Conservation (phyloP, 2,329 filamentous ascomycete species). For the Sphaerulina musiva region DNA sequence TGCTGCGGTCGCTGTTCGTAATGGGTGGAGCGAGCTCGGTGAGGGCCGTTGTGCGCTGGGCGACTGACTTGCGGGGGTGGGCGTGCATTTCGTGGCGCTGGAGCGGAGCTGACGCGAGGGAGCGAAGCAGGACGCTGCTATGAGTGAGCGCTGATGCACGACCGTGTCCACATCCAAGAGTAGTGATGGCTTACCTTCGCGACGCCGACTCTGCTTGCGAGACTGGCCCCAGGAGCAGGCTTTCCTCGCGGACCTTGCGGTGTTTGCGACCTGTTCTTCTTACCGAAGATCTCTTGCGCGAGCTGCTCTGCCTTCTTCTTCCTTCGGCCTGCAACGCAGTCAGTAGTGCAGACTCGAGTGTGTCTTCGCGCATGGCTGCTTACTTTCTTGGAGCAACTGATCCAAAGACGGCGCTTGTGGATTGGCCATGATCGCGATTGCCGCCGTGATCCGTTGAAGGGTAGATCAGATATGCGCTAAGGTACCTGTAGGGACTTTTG, state of each 20-base stretch:
- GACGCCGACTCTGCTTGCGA: constrained; percentile 66
- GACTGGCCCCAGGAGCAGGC: constrained; percentile 46
- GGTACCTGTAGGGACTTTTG: not conserved
- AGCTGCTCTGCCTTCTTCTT: constrained; percentile 38
- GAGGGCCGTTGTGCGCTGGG: constrained; percentile 21
- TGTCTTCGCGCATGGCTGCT: not conserved
- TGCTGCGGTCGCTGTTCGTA: constrained; percentile 19
- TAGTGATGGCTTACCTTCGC: constrained; percentile 52
- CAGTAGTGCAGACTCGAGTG: not conserved
- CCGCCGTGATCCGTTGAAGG: not conserved
- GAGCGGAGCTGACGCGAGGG: constrained; percentile 22
- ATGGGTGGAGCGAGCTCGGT: constrained; percentile 39
- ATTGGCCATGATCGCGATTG: constrained; percentile 14
- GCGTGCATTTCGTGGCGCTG: constrained; percentile 19
- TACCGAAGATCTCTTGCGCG: constrained; percentile 66
- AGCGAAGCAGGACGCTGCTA: constrained; percentile 27
- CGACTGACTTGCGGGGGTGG: constrained; percentile 16
- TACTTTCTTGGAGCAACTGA: constrained; percentile 21
- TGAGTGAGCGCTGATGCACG: not conserved
- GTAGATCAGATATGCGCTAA: not conserved
- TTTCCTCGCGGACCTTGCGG: constrained; percentile 41
- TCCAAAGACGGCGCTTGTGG: constrained; percentile 17
- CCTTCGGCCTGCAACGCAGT: constrained; percentile 14
- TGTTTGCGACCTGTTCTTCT: constrained; percentile 51
- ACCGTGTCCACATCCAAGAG: not conserved